These are phyloP conservation scores for Lentinula guzmanii DNA, from an alignment of 768 basidiomycete genomes.

Conservation along the genomic window DNA sequence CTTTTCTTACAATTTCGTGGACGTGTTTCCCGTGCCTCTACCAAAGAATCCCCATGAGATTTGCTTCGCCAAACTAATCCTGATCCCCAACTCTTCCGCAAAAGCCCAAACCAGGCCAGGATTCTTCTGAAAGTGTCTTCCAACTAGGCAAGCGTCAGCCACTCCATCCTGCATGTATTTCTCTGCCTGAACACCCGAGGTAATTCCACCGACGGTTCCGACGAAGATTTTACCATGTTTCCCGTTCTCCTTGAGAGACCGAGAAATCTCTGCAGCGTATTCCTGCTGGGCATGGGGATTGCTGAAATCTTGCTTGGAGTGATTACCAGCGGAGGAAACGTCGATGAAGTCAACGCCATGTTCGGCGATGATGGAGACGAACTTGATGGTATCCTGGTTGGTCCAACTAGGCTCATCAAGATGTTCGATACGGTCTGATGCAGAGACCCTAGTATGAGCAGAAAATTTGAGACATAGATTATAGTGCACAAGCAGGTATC, in stretches of 20 bases:
- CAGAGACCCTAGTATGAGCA: slow-evolving; percentile 44
- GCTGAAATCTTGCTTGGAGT: slow-evolving; percentile 32
- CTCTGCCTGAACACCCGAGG: slow-evolving; percentile 49
- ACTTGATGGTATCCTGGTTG: slow-evolving; percentile 56
- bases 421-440: slow-evolving; percentile 68
- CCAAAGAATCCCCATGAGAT: slow-evolving; percentile 50
- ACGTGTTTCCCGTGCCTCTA: slow-evolving; percentile 14
- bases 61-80: slow-evolving; percentile 41
- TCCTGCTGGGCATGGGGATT: slow-evolving; percentile 43
- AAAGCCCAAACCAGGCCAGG: slow-evolving; percentile 47
- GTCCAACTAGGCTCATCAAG: slow-evolving; percentile 64
- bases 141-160: slow-evolving; percentile 55
- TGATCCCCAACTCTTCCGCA: slow-evolving; percentile 50
- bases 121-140: slow-evolving; percentile 55
- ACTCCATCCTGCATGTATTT: slow-evolving; percentile 48
- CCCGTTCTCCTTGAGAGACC: slow-evolving; percentile 14
- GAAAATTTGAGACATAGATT: slow-evolving; percentile 5
- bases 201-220: slow-evolving; percentile 50
- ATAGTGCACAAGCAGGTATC: not conserved
- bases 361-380: slow-evolving; percentile 52
- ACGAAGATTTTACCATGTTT: slow-evolving; percentile 27
- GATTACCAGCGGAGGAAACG: slow-evolving; percentile 60
- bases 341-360: slow-evolving; percentile 76
- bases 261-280: slow-evolving; percentile 48
- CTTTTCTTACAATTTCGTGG: not conserved